Percentiles rank a stretch among this genome's conserved stretches.
Evolutionary conservation across 78 protist species (phyloP).

Genomic region (Dictyostelium brefeldianum): DNA sequence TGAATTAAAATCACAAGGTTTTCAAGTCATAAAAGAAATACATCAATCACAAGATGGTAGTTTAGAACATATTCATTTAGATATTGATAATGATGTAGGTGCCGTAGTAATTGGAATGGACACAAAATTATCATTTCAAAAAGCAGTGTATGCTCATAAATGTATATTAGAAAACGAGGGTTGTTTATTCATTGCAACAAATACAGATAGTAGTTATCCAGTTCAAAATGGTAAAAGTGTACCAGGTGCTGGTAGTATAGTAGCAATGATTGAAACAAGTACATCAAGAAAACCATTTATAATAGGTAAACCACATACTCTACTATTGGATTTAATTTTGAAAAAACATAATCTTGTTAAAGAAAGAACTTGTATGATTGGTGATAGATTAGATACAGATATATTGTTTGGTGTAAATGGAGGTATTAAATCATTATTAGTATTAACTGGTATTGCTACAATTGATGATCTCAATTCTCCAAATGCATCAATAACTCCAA

Average conservation of each 20-base stretch:
- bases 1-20: not conserved
- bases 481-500: conserved; percentile 1
- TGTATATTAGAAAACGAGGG: not conserved
- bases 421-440: conserved; percentile 24
- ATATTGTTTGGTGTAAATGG: conserved; percentile 49
- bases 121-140: conserved; percentile 37
- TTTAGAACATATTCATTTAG: conserved; percentile 31
- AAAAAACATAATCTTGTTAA: conserved; percentile 17
- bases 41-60: not conserved
- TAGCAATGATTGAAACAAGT: conserved; percentile 18
- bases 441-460: conserved; percentile 33
- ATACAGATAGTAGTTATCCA: conserved; percentile 55
- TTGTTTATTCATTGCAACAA: conserved; percentile 58
- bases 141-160: conserved; percentile 54
- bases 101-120: conserved; percentile 77
- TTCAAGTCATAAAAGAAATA: conserved; percentile 21
- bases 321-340: conserved; percentile 35
- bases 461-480: not conserved
- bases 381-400: conserved; percentile 72
- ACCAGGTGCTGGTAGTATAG: conserved; percentile 43
- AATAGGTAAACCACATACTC: conserved; percentile 71
- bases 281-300: conserved; percentile 11
- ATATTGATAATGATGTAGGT: conserved; percentile 36
- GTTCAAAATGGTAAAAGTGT: conserved; percentile 21
- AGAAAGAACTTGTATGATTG: conserved; percentile 46